Base-by-base conservation (phyloP, 805 yeast genomes). In the Lachancea sp. region DNA sequence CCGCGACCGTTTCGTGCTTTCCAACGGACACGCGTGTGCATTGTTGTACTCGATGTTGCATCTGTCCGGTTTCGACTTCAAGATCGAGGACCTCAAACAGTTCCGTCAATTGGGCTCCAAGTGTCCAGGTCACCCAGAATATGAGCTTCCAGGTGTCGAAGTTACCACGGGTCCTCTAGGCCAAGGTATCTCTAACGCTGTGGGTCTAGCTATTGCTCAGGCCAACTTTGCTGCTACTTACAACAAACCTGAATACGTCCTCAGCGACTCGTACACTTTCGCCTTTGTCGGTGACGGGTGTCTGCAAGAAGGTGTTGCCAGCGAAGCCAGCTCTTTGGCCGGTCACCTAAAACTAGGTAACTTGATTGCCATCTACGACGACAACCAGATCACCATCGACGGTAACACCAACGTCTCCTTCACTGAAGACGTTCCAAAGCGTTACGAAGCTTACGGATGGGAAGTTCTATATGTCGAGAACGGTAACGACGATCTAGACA, bases 161-260 rank as follows among this genome's bases (percentile, higher is more conserved):
- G 95, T 90, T 61, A 89, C 98, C 68, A 91, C 98, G 51, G 99
- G 99, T 69, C 98, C 99, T 47, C 79, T 91, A 61, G 99, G 99
- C 67, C 99, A 91, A 74, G 99, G 99, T 82, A 78, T 91, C 59
- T 76, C 84, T 59, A 90, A 88, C 67, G 97, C 97, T 45, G 95
- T 91, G 59, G 99, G 99, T 74, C 66, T 91, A 56, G 98, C 99
- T 47, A 78, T 91, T 62, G 99, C 96, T 50, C 95, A 88, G 73
- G 80, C 82, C 56, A 90, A 88, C 70, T 72, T 86, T 50, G 96
- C 95, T 58, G 96, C 96, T 55, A 82, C 83, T 55, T 91, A 82
- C 79, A 89, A 90, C 83, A 87, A 85, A 75, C 95, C 95, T 58
- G 84, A 75, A 62, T 78, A 68, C 70, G 70, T 77, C 38, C 58